Evolutionary conservation across 257 asterid genomes (phyloP).

Genomic region (Penstemon eatonii): DNA sequence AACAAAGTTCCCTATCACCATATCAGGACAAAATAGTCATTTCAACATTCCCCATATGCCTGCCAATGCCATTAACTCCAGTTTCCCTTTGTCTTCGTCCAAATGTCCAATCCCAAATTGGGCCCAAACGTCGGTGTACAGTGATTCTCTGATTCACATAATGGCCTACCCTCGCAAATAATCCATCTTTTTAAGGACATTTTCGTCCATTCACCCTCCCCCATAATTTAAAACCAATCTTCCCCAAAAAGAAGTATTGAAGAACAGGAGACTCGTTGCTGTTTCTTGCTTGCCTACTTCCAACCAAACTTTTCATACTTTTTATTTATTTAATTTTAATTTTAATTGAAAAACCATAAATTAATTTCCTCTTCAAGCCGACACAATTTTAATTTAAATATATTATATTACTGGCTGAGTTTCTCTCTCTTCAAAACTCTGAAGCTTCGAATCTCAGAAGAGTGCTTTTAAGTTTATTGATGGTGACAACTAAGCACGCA

Average conservation of each 20-base stretch:
- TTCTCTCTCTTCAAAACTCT: slow-evolving; percentile 42
- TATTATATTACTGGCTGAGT: slow-evolving; percentile 4
- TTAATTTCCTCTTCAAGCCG: slow-evolving; percentile 44
- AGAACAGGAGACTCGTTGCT: not conserved
- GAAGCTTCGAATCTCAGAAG: slow-evolving; percentile 67
- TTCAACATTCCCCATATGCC: slow-evolving; percentile 27
- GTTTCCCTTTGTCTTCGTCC: slow-evolving; percentile 26
- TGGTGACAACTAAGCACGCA: slow-evolving; percentile 38
- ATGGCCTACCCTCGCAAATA: slow-evolving; percentile 21
- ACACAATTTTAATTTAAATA: slow-evolving; percentile 36
- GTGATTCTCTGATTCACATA: not conserved
- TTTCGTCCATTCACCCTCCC: slow-evolving; percentile 17
- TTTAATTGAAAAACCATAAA: slow-evolving; percentile 4
- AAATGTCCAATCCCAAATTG: slow-evolving; percentile 25
- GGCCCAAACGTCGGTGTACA: slow-evolving; percentile 33
- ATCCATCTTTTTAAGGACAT: not conserved
- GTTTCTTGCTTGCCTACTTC: slow-evolving; percentile 27
- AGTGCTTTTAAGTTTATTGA: slow-evolving; percentile 42
- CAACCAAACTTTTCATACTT: slow-evolving; percentile 21
- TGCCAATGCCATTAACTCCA: slow-evolving; percentile 33
- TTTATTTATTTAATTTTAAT: not conserved
- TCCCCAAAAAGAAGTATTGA: not conserved
- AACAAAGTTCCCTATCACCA: slow-evolving; percentile 32
- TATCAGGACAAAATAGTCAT: slow-evolving; percentile 38
- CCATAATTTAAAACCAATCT: not conserved